phyloP scores from a whole-genome alignment of 1,139 yeast species.

The Geotrichum bryndzae region DNA sequence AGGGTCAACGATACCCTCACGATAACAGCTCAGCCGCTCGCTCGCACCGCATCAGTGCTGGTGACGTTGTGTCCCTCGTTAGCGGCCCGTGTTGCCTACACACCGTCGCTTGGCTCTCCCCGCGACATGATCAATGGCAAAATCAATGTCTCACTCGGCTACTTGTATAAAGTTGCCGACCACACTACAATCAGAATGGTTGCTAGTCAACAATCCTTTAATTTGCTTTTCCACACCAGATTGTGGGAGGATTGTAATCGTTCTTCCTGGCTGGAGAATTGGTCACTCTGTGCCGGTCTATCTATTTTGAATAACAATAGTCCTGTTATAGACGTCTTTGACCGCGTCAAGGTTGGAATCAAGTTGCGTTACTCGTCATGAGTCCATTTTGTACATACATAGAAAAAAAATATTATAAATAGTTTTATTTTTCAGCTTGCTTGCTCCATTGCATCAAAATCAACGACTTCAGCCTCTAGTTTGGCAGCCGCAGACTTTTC shows the following conservation, averaged over 20 bases:
- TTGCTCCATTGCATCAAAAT: slow-evolving; percentile 6
- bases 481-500: neutral
- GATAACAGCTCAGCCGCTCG: neutral
- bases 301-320: neutral
- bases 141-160: neutral
- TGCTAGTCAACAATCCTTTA: neutral
- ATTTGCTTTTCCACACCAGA: neutral
- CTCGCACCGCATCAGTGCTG: neutral
- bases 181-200: neutral
- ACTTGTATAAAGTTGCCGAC: neutral
- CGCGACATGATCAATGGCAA: neutral
- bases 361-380: neutral
- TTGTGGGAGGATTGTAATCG: neutral
- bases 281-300: neutral
- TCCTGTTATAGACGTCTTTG: neutral
- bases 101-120: neutral
- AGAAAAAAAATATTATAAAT: neutral
- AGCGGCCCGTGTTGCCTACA: neutral
- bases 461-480: slow-evolving; percentile 1
- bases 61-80: neutral
- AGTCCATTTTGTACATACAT: neutral
- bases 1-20: neutral
- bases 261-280: neutral
- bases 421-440: neutral
- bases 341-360: neutral